Evolutionary conservation across 2,329 filamentous ascomycete genomes (phyloP).

Genomic region (Huntiella omanensis): DNA sequence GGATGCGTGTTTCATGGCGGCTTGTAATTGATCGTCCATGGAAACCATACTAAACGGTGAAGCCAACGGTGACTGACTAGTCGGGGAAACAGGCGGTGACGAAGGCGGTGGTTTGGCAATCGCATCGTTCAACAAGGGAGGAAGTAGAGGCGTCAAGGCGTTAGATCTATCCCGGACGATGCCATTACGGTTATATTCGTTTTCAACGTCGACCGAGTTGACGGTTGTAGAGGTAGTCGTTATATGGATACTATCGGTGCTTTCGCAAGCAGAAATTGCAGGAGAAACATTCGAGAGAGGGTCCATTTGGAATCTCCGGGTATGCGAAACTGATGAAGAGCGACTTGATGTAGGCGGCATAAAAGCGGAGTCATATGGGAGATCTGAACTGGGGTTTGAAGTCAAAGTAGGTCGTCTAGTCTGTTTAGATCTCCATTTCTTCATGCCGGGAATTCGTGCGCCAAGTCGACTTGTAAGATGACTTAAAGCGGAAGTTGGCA

Average conservation of each 20-base stretch:
- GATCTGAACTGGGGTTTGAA: conserved; percentile 54
- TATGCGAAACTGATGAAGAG: conserved; percentile 50
- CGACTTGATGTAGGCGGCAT: conserved; percentile 38
- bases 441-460: conserved; percentile 36
- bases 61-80: conserved; percentile 42
- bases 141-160: conserved; percentile 68
- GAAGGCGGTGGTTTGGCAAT: conserved; percentile 5
- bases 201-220: conserved; percentile 26
- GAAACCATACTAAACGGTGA: conserved; percentile 45
- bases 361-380: conserved; percentile 59
- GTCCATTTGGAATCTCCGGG: conserved; percentile 27
- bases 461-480: conserved; percentile 47
- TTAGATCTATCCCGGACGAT: conserved; percentile 37
- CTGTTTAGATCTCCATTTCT: conserved; percentile 26
- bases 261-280: conserved; percentile 42
- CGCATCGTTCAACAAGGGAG: conserved; percentile 50
- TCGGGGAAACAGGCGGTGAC: conserved; percentile 22
- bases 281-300: conserved; percentile 40
- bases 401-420: conserved; percentile 24
- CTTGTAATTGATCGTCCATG: conserved; percentile 31
- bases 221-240: conserved; percentile 14
- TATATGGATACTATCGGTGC: conserved; percentile 31
- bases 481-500: conserved; percentile 37
- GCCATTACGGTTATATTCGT: conserved; percentile 4
- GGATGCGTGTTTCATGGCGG: conserved; percentile 17